Base-by-base conservation (phyloP, 768 basidiomycete genomes). In the Trametes gibbosa region DNA sequence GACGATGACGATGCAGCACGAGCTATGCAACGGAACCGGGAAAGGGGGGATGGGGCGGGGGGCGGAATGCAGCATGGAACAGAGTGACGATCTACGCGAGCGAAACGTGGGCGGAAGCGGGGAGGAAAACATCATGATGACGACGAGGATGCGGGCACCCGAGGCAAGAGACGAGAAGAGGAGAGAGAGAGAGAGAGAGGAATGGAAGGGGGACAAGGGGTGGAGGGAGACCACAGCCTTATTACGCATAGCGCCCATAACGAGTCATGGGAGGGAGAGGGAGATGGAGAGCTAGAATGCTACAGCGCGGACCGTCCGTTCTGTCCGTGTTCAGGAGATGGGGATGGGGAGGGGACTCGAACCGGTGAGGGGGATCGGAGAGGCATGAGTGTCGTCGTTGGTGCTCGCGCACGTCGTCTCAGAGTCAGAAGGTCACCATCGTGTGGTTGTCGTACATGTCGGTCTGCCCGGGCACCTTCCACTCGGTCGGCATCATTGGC, bases 401-500 rank as follows among this genome's bases (percentile, higher is more conserved):
- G 40, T 19, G 55, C 41, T 54, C 53, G 57, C 53, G 42, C 59
- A 48, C 61, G 49, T 59, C 63, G 53, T 32, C n/a, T n/a, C 29
- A 32, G 10, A 32, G 29, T 65, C 56, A 73, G 59, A 68, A 74
- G 24, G 72, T 69, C 49, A 72, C 71, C 74, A 75, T 77, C 41
- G 60, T 50, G 65, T 69, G 71, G 65, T 68, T 70, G 57, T 78
- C 75, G 59, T 69, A 63, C 42, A 69, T 66, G 51, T 69, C 67
- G 58, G 62, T 64, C 52, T 65, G 50, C 13, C 59, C 57, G n/a
- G 62, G 55, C 24, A 68, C 64, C 51, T 62, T 65, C 72, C 71
- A 74, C 53, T 75, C 73, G 52, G 55, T 68, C 25, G 73, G 69
- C 32, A 73, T 54, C 75, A 75, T 74, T 13, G 72, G 73, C 19